A percentile compares a stretch with the other conserved stretches of the same genome.
Evolutionary conservation across 164 flowering plant species (phyloP).

Genomic region (Hamamelis virginiana): DNA sequence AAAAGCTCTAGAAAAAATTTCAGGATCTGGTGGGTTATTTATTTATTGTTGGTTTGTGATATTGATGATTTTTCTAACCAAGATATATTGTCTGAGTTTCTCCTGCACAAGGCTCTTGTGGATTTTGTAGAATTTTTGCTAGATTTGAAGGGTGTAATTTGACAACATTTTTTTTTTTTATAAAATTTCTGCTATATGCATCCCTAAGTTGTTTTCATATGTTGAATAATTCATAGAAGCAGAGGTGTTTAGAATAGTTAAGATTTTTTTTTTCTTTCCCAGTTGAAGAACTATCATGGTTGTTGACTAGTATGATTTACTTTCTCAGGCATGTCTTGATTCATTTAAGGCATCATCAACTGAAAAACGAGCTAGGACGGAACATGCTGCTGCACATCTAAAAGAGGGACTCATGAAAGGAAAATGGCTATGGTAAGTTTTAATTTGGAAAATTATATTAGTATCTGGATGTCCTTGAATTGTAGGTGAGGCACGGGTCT

Average conservation of each 20-base stretch:
- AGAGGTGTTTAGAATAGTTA: not conserved
- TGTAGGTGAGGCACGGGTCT: not conserved
- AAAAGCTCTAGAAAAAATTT: not conserved
- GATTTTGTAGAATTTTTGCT: too few relatives aligned
- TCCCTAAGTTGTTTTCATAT: not conserved
- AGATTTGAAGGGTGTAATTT: too few relatives aligned
- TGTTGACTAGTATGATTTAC: constrained; percentile 7
- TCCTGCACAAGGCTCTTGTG: too few relatives aligned
- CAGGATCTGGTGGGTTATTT: too few relatives aligned
- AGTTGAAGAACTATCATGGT: not conserved
- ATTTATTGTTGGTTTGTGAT: too few relatives aligned
- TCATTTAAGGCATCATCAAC: constrained; percentile 35
- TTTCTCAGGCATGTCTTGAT: constrained; percentile 59
- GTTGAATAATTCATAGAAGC: not conserved
- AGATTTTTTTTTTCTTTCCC: not conserved
- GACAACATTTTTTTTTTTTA: too few relatives aligned
- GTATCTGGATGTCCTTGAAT: not conserved
- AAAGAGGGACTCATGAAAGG: constrained; percentile 71
- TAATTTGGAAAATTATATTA: not conserved
- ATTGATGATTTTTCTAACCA: too few relatives aligned
- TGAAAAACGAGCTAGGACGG: constrained; percentile 67
- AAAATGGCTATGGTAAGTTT: constrained; percentile 83
- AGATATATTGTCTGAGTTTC: too few relatives aligned
- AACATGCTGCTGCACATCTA: constrained; percentile 49
- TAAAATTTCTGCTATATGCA: not conserved